These are phyloP conservation scores for Clohesyomyces aquaticus DNA, from an alignment of 495 filamentous ascomycete genomes.

Conservation along the genomic window DNA sequence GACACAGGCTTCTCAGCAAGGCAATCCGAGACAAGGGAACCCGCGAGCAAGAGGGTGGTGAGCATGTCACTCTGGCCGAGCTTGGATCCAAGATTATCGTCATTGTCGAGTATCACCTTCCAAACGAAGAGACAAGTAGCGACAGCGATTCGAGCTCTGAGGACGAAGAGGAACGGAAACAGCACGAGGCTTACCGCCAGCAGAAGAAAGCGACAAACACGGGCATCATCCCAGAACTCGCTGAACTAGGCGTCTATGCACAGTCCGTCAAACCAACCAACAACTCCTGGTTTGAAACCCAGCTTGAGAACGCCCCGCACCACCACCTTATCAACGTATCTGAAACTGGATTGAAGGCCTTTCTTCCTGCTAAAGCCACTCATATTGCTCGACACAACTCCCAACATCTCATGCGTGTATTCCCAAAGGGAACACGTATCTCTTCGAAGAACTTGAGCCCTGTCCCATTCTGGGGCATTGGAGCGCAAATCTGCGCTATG, in stretches of 20 bases:
- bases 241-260: conserved; percentile 59
- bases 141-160: conserved; percentile 36
- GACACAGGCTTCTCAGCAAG: conserved; percentile 54
- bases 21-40: conserved; percentile 52
- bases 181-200: conserved; percentile 48
- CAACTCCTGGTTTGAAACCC: conserved; percentile 54
- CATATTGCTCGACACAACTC: conserved; percentile 57
- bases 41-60: conserved; percentile 47
- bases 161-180: conserved; percentile 52
- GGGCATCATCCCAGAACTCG: conserved; percentile 58
- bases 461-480: conserved; percentile 57
- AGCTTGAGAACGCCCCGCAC: conserved; percentile 52
- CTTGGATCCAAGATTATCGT: conserved; percentile 58
- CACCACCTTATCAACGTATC: conserved; percentile 63
- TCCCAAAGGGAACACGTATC: conserved; percentile 61
- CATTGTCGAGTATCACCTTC: conserved; percentile 60
- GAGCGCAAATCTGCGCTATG: conserved; percentile 60
- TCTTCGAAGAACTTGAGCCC: conserved; percentile 58
- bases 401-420: conserved; percentile 59
- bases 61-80: conserved; percentile 53
- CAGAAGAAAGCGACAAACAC: conserved; percentile 48
- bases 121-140: conserved; percentile 48
- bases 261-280: conserved; percentile 61
- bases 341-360: conserved; percentile 52
- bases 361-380: conserved; percentile 44